Evolutionary conservation across 352 stramenopile genomes (phyloP).

Genomic region (Globisporangium okanoganense): DNA sequence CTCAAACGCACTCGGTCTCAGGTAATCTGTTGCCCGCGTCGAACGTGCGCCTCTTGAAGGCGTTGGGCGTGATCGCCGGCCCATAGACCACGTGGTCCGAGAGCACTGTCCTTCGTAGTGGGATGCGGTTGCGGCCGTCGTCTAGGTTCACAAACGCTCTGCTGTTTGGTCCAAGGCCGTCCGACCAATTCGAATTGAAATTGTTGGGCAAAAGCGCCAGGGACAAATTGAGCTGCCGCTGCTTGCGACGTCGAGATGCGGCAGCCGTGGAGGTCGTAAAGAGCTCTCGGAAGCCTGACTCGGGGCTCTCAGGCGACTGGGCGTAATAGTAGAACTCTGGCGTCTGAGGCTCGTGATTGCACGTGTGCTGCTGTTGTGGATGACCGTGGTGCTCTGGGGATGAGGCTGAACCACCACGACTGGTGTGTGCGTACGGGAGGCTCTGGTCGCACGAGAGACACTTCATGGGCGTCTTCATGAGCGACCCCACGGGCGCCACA

Average conservation of each 20-base stretch:
- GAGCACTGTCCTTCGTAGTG: constrained; percentile 38
- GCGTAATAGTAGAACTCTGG: background rate
- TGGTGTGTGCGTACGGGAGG: constrained; percentile 23
- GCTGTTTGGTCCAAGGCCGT: constrained; percentile 6
- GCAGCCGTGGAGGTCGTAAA: constrained; percentile 7
- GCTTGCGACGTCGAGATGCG: constrained; percentile 14
- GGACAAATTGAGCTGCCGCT: constrained; percentile 6
- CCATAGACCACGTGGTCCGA: constrained; percentile 68
- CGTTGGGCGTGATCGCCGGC: constrained; percentile 50
- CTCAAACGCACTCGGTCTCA: constrained; percentile 11
- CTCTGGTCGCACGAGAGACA: constrained; percentile 63
- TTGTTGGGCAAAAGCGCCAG: constrained; percentile 9
- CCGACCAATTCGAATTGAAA: background rate
- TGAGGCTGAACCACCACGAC: background rate
- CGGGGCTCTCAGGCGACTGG: background rate
- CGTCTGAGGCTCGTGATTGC: background rate
- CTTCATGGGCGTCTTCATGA: constrained; percentile 52
- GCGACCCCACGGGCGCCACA: constrained; percentile 18
- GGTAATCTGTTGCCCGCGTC: background rate
- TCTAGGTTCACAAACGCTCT: constrained; percentile 42
- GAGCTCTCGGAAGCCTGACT: constrained; percentile 9
- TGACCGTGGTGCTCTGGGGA: constrained; percentile 10
- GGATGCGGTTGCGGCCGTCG: constrained; percentile 59
- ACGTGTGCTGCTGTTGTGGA: constrained; percentile 2
- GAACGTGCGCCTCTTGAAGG: constrained; percentile 17